Evolutionary conservation across 768 basidiomycete species (phyloP).

Genomic region (Dacryopinax primogenitus): DNA sequence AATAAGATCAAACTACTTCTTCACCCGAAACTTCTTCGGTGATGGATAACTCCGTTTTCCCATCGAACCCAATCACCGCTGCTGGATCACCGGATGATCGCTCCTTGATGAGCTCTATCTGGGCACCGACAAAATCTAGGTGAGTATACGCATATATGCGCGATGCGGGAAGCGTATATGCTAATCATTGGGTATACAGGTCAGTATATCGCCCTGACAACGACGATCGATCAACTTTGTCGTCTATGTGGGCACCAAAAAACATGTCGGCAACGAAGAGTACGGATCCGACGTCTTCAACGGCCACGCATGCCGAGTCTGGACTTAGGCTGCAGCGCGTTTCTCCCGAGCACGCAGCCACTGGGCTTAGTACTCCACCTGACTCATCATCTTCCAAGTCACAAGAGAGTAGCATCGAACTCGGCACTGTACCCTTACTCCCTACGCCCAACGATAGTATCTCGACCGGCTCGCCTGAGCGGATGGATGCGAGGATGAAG

Average conservation of each 20-base stretch:
- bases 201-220: not conserved
- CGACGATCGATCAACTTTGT: not conserved
- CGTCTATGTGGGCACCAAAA: not conserved
- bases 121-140: slow-evolving; percentile 3
- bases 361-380: not conserved
- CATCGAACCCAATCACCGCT: slow-evolving; percentile 7
- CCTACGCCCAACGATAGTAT: not conserved
- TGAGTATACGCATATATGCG: not conserved
- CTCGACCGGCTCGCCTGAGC: not conserved
- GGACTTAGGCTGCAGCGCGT: not conserved
- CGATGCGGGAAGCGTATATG: not conserved
- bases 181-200: not conserved
- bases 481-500: not conserved
- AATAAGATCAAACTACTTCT: not conserved
- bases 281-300: not conserved
- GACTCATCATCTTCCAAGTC: slow-evolving; percentile 4
- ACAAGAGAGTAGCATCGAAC: not conserved
- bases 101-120: slow-evolving; percentile 7
- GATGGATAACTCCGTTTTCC: slow-evolving; percentile 3
- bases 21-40: not conserved
- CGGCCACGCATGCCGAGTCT: not conserved
- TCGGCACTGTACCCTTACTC: not conserved
- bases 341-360: not conserved
- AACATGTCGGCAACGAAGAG: not conserved
- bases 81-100: slow-evolving; percentile 5